Percentiles rank a stretch among this genome's conserved stretches.
phyloP scores from a whole-genome alignment of 345 rosid genomes.

The Brassica rapa region DNA sequence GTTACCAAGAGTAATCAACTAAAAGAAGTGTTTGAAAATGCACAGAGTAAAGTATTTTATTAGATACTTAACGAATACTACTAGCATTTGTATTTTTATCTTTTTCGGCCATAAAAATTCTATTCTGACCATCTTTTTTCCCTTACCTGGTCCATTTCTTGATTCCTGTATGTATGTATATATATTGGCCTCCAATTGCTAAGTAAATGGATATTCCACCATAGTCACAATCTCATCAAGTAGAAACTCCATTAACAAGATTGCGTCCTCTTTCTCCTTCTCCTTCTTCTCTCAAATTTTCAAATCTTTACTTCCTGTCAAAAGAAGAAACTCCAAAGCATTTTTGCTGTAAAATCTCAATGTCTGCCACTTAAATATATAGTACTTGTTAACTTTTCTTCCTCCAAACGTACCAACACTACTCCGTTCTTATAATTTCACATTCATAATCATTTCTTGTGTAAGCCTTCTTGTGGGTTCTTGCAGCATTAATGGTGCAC shows the following conservation, averaged over 20 bases:
- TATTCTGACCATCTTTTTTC: conserved; percentile 35
- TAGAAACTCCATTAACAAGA: conserved; percentile 47
- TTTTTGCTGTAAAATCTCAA: conserved; percentile 42
- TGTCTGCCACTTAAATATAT: conserved; percentile 69
- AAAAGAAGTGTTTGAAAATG: neutral
- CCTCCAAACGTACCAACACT: conserved; percentile 33
- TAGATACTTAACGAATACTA: conserved; percentile 35
- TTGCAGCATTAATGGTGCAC: conserved; percentile 46
- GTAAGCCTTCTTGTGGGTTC: conserved; percentile 7
- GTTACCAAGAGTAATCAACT: conserved; percentile 15
- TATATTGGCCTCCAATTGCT: conserved; percentile 47
- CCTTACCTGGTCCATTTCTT: conserved; percentile 53
- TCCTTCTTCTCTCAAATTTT: conserved; percentile 26
- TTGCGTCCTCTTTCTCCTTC: conserved; percentile 37
- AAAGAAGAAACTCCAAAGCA: conserved; percentile 21
- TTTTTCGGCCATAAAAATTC: conserved; percentile 34
- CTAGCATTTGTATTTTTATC: conserved; percentile 19
- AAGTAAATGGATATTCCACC: conserved; percentile 74
- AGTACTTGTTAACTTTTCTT: conserved; percentile 15
- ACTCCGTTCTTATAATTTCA: conserved; percentile 31
- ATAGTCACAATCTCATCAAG: conserved; percentile 46
- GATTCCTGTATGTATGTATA: conserved; percentile 40
- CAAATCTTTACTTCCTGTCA: conserved; percentile 37
- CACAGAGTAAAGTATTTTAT: conserved; percentile 19
- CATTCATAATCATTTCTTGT: conserved; percentile 34